Evolutionary conservation across 1,284 basidiomycete species (phyloP).

Genomic region (Sporisorium exsertum): DNA sequence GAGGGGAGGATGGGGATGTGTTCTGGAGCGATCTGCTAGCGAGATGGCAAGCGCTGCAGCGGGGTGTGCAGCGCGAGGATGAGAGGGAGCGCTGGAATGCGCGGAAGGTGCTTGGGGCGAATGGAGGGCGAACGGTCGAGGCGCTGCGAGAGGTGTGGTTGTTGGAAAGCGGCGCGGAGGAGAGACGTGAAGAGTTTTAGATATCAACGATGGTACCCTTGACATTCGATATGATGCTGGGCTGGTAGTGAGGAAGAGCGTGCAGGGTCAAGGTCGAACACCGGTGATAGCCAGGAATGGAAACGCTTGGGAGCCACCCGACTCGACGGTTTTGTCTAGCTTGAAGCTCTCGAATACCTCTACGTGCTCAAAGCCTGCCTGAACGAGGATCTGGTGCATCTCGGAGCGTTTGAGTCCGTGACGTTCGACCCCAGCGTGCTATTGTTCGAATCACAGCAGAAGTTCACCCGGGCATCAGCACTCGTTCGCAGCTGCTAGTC

Average conservation of each 20-base stretch:
- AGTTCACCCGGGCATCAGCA: too few relatives aligned
- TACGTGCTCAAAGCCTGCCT: conserved; percentile 38
- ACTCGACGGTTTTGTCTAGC: conserved; percentile 38
- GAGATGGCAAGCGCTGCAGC: conserved; percentile 28
- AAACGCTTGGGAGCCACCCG: conserved; percentile 15
- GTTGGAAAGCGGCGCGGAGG: conserved; percentile 1
- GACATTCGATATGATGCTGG: too few relatives aligned
- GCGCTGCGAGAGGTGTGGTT: conserved; percentile 36
- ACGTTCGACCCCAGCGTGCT: conserved; percentile 46
- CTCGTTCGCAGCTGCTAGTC: too few relatives aligned
- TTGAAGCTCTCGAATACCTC: conserved; percentile 49
- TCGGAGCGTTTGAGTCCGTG: conserved; percentile 40
- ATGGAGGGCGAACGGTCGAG: conserved; percentile 23
- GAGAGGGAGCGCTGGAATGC: conserved; percentile 22
- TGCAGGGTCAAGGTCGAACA: conserved; percentile 11
- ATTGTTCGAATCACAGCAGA: not conserved
- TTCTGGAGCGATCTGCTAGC: conserved; percentile 26
- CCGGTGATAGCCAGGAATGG: conserved; percentile 49
- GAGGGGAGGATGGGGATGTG: not conserved
- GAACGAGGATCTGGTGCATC: conserved; percentile 33
- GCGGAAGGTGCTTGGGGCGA: conserved; percentile 4
- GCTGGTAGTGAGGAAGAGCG: not conserved
- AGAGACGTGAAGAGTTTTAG: not conserved
- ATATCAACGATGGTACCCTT: too few relatives aligned
- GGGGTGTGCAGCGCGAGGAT: not conserved